Evolutionary conservation across 1,284 basidiomycete genomes (phyloP).

Genomic region (Schizophyllum commune): DNA sequence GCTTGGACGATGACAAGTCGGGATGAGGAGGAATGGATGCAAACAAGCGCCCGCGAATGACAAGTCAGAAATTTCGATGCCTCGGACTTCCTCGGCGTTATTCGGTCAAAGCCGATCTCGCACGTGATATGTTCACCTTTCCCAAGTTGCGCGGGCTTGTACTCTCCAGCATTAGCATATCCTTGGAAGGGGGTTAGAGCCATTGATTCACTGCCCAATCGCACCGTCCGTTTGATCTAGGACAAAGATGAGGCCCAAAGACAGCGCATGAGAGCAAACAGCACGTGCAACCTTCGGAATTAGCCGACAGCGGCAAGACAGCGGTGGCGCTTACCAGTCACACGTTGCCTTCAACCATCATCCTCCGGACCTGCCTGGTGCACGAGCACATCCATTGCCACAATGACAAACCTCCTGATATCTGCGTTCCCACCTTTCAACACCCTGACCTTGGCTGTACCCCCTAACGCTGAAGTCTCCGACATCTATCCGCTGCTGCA

Average conservation of each 20-base stretch:
- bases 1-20: neutral
- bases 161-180: too few species aligned
- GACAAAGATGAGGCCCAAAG: too few species aligned
- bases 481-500: conserved; percentile 46
- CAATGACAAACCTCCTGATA: conserved; percentile 33
- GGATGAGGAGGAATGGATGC: neutral
- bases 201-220: too few species aligned
- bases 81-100: neutral
- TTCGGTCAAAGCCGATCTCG: neutral
- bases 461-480: conserved; percentile 40
- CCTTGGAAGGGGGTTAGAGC: too few species aligned
- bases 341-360: neutral
- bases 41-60: neutral
- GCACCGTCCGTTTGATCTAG: too few species aligned
- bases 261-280: too few species aligned
- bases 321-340: too few species aligned
- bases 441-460: conserved; percentile 56
- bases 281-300: too few species aligned
- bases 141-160: too few species aligned
- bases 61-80: neutral
- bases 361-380: neutral
- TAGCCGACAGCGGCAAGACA: too few species aligned
- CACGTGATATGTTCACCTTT: neutral
- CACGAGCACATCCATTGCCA: neutral
- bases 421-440: conserved; percentile 73